Conservation (phyloP, 345 rosid species). For the Lenwebbia sp. region DNA sequence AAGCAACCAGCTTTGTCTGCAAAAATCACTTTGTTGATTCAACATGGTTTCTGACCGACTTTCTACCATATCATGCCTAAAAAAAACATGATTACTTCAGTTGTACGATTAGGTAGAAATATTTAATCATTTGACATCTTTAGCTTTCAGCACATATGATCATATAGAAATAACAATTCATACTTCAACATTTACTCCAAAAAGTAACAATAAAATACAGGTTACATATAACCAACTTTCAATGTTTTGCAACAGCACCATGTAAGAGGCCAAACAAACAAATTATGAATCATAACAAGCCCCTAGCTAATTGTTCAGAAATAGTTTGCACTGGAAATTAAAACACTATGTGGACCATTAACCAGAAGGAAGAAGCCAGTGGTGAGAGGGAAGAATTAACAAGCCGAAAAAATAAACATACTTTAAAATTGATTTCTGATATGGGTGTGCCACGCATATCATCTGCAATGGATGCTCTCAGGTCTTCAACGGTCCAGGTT, state of each 20-base stretch:
- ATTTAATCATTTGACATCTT: not conserved
- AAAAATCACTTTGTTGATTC: not conserved
- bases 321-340: not conserved
- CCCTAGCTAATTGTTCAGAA: not conserved
- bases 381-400: not conserved
- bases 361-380: not conserved
- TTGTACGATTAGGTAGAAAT: not conserved
- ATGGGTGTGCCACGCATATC: slow-evolving; percentile 34
- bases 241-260: not conserved
- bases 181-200: not conserved
- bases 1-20: not conserved
- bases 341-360: not conserved
- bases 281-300: not conserved
- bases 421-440: slow-evolving; percentile 62
- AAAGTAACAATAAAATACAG: not conserved
- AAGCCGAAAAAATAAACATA: slow-evolving; percentile 3
- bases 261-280: not conserved
- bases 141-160: not conserved
- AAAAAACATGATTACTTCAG: not conserved
- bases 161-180: not conserved
- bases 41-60: not conserved
- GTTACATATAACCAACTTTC: not conserved
- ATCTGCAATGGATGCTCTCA: slow-evolving; percentile 54
- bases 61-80: not conserved
- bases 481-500: slow-evolving; percentile 65